Conservation (phyloP, 2,329 filamentous ascomycete genomes). For the Sphaerostilbella broomeana region DNA sequence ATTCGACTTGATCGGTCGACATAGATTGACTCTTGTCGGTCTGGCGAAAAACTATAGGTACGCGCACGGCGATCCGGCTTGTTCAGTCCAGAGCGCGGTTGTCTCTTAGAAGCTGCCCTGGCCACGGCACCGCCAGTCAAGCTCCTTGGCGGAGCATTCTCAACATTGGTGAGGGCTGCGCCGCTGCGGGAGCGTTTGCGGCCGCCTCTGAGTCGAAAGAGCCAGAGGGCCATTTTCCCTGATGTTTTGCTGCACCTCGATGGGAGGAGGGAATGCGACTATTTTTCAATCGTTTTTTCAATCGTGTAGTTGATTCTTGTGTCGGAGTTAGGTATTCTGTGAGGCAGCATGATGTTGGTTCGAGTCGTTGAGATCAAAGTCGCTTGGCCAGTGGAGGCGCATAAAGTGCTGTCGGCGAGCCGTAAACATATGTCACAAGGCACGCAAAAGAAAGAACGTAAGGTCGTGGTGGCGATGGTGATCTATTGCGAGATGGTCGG, state of each 20-base stretch:
- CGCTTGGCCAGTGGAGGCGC: slow-evolving; percentile 5
- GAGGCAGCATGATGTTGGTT: slow-evolving; percentile 13
- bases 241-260: slow-evolving; percentile 19
- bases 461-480: neutral
- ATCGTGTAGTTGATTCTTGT: slow-evolving; percentile 14
- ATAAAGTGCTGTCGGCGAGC: slow-evolving; percentile 7
- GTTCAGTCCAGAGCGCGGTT: slow-evolving; percentile 39
- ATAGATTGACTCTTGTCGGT: slow-evolving; percentile 48
- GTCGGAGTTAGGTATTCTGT: slow-evolving; percentile 7
- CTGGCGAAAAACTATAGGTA: slow-evolving; percentile 57
- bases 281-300: slow-evolving; percentile 22
- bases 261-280: slow-evolving; percentile 16
- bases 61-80: slow-evolving; percentile 43
- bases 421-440: slow-evolving; percentile 12
- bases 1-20: slow-evolving; percentile 25
- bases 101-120: slow-evolving; percentile 29
- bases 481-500: too few relatives aligned
- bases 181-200: slow-evolving; percentile 51
- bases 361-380: slow-evolving; percentile 1
- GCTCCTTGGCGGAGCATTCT: slow-evolving; percentile 35
- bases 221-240: slow-evolving; percentile 69
- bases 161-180: slow-evolving; percentile 48
- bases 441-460: slow-evolving; percentile 4
- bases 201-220: slow-evolving; percentile 68
- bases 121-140: slow-evolving; percentile 26